phyloP scores from a whole-genome alignment of 306 rosid species.

The Quercus rubra region DNA sequence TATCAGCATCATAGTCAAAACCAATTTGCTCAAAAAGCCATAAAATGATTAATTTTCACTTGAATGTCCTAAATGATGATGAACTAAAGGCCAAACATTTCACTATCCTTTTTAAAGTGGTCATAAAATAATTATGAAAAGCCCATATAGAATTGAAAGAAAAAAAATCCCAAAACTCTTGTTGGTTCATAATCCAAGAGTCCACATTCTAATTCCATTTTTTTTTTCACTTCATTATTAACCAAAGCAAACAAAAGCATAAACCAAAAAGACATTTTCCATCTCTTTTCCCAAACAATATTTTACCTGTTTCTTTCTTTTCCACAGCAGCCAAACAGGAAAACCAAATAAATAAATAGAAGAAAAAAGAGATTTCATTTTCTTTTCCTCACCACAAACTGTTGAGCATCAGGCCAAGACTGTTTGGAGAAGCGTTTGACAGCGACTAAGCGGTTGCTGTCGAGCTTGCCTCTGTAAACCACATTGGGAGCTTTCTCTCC shows the following conservation, averaged over 20 bases:
- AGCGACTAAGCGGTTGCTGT: constrained; percentile 62
- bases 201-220: background rate
- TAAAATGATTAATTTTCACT: background rate
- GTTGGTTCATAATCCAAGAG: background rate
- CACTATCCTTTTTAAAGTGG: background rate
- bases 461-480: constrained; percentile 65
- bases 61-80: background rate
- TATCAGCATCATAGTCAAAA: constrained; percentile 14
- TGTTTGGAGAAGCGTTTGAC: constrained; percentile 71
- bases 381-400: constrained; percentile 56
- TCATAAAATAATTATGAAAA: background rate
- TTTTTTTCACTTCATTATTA: background rate
- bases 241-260: background rate
- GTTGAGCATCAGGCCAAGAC: constrained; percentile 84
- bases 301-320: constrained; percentile 3
- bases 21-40: background rate
- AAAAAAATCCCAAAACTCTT: background rate
- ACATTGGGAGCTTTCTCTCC: constrained; percentile 85
- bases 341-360: background rate
- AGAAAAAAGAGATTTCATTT: background rate
- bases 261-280: background rate
- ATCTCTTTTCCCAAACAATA: constrained; percentile 3
- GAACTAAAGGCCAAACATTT: background rate
- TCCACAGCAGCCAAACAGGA: constrained; percentile 12
- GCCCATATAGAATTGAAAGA: background rate